Evolutionary conservation across 768 basidiomycete genomes (phyloP).

Genomic region (Boletales sp.): DNA sequence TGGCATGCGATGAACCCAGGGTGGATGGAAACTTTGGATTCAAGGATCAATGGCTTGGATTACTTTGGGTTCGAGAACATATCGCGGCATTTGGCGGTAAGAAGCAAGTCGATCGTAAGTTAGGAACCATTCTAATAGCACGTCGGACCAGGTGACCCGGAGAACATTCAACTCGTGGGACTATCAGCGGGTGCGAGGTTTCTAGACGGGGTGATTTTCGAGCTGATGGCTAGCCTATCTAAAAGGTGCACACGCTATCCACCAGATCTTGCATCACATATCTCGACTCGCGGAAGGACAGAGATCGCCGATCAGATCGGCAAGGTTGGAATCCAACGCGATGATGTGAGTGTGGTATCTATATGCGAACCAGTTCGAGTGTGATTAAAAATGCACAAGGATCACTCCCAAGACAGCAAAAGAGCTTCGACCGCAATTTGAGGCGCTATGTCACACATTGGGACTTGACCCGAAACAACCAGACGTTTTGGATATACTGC

Average conservation of each 20-base stretch:
- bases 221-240: neutral
- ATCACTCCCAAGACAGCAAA: constrained; percentile 54
- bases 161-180: constrained; percentile 59
- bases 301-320: constrained; percentile 62
- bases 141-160: constrained; percentile 49
- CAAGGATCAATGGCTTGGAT: constrained; percentile 75
- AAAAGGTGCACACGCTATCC: constrained; percentile 67
- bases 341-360: constrained; percentile 46
- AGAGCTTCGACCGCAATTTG: constrained; percentile 59
- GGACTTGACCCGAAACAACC: constrained; percentile 49
- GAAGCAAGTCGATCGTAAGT: neutral
- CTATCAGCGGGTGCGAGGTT: constrained; percentile 54
- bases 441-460: constrained; percentile 55
- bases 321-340: constrained; percentile 68
- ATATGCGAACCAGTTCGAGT: no score
- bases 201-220: neutral
- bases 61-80: constrained; percentile 67
- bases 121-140: neutral
- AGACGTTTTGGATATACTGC: constrained; percentile 45
- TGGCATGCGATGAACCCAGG: constrained; percentile 58
- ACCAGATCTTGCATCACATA: constrained; percentile 67
- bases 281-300: constrained; percentile 54
- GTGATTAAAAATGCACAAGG: constrained; percentile 20
- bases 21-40: constrained; percentile 76
- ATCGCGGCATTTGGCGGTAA: constrained; percentile 66